Evolutionary conservation across 805 yeast species (phyloP).

Genomic region (Nakazawaea ernobii): DNA sequence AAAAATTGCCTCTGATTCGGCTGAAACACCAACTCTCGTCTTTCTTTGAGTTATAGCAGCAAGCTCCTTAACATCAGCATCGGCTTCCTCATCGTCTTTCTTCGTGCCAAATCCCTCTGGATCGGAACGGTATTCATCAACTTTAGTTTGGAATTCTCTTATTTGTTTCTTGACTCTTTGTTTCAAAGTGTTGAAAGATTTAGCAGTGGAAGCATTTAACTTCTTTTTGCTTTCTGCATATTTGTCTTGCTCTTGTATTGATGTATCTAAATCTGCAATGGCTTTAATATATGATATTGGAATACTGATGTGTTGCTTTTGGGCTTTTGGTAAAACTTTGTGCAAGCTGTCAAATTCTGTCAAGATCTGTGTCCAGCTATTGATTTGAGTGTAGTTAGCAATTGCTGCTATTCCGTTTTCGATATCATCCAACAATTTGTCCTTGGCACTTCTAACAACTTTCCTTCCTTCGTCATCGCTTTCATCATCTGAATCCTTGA

Average conservation of each 20-base stretch:
- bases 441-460: slow-evolving; percentile 90
- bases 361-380: slow-evolving; percentile 75
- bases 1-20: slow-evolving; percentile 48
- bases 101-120: slow-evolving; percentile 73
- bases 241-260: slow-evolving; percentile 46
- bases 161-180: slow-evolving; percentile 82
- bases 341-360: slow-evolving; percentile 74
- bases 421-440: slow-evolving; percentile 86
- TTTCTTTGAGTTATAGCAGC: slow-evolving; percentile 31
- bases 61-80: slow-evolving; percentile 23
- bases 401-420: slow-evolving; percentile 58
- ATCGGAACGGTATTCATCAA: slow-evolving; percentile 55
- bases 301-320: slow-evolving; percentile 68
- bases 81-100: slow-evolving; percentile 24
- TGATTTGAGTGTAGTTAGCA: slow-evolving; percentile 60
- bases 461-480: slow-evolving; percentile 68
- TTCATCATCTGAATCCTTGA: slow-evolving; percentile 36
- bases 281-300: slow-evolving; percentile 70
- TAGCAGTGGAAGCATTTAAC: slow-evolving; percentile 75
- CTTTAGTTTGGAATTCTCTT: slow-evolving; percentile 59
- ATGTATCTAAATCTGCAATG: slow-evolving; percentile 67
- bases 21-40: slow-evolving; percentile 31
- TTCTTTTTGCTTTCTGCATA: slow-evolving; percentile 58
- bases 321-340: slow-evolving; percentile 59
- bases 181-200: slow-evolving; percentile 79